phyloP scores from a whole-genome alignment of 2,329 filamentous ascomycete species.

The Colletotrichum cuscutae region DNA sequence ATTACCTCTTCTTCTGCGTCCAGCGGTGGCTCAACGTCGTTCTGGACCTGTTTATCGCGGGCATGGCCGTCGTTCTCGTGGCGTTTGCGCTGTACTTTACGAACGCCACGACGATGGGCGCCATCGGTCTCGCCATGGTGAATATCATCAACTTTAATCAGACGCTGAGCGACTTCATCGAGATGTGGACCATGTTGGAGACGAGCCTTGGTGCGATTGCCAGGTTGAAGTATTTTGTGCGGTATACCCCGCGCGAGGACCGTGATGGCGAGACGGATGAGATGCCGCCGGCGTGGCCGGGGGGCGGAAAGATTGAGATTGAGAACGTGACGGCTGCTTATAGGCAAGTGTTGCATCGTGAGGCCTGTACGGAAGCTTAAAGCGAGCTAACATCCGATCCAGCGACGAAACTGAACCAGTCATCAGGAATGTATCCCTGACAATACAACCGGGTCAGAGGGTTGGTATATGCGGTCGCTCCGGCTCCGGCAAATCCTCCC shows the following conservation, averaged over 20 bases:
- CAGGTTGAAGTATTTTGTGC: conserved; percentile 44
- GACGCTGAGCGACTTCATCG: conserved; percentile 45
- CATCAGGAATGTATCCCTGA: conserved; percentile 35
- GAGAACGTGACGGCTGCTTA: conserved; percentile 42
- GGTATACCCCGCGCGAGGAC: conserved; percentile 43
- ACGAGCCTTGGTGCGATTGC: conserved; percentile 48
- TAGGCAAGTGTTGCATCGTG: conserved; percentile 49
- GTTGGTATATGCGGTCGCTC: conserved; percentile 63
- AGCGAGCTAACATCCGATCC: conserved; percentile 36
- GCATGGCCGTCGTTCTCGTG: conserved; percentile 59
- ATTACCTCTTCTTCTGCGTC: conserved; percentile 59
- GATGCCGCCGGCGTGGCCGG: conserved; percentile 41
- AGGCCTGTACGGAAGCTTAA: conserved; percentile 58
- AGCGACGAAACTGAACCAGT: conserved; percentile 36
- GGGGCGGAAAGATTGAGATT: conserved; percentile 41
- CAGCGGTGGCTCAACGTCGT: conserved; percentile 61
- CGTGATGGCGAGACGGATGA: conserved; percentile 8
- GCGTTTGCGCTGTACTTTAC: conserved; percentile 51
- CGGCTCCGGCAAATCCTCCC: conserved; percentile 63
- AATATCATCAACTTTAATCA: conserved; percentile 42
- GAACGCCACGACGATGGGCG: conserved; percentile 40
- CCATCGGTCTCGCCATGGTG: conserved; percentile 43
- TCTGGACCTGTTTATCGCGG: conserved; percentile 59
- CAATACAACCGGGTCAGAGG: conserved; percentile 51
- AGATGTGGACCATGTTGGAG: conserved; percentile 49